Evolutionary conservation across 2,329 filamentous ascomycete genomes (phyloP).

Genomic region (Apiospora sp.): DNA sequence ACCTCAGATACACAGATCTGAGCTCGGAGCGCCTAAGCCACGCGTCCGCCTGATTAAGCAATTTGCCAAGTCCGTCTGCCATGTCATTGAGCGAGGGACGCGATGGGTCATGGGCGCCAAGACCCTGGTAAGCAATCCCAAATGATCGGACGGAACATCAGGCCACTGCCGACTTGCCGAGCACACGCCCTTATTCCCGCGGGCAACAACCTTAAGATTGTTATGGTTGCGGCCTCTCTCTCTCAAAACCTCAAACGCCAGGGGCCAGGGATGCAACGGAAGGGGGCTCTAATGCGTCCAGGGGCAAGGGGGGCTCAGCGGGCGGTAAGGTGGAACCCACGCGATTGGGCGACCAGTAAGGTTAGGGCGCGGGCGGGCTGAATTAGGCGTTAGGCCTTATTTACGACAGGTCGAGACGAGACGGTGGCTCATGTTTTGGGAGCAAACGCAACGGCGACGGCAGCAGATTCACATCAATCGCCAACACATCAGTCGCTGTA

Average conservation of each 20-base stretch:
- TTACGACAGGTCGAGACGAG: not conserved
- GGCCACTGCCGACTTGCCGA: conserved; percentile 9
- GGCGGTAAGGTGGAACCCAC: not conserved
- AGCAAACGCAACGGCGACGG: too few species aligned
- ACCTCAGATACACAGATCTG: not conserved
- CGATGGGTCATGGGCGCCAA: not conserved
- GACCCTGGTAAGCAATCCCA: not conserved
- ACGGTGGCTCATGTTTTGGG: too few species aligned
- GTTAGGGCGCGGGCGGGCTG: not conserved
- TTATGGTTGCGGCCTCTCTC: not conserved
- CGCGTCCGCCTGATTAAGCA: conserved; percentile 10
- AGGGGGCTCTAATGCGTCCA: not conserved
- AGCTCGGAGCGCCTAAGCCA: not conserved
- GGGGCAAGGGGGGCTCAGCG: too few species aligned
- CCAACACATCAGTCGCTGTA: not conserved
- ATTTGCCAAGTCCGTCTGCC: not conserved
- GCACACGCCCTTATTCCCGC: not conserved
- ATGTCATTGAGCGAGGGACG: not conserved
- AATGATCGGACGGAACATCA: conserved; percentile 6
- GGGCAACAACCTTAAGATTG: not conserved
- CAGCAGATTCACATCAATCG: not conserved
- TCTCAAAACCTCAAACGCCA: not conserved
- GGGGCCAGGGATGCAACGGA: not conserved
- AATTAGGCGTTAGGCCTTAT: not conserved
- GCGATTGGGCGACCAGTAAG: not conserved